A percentile compares a stretch with the other conserved stretches of the same genome.
These are phyloP conservation scores for Onygenales sp. DNA, from an alignment of 2,329 filamentous ascomycete genomes.

Conservation along the genomic window DNA sequence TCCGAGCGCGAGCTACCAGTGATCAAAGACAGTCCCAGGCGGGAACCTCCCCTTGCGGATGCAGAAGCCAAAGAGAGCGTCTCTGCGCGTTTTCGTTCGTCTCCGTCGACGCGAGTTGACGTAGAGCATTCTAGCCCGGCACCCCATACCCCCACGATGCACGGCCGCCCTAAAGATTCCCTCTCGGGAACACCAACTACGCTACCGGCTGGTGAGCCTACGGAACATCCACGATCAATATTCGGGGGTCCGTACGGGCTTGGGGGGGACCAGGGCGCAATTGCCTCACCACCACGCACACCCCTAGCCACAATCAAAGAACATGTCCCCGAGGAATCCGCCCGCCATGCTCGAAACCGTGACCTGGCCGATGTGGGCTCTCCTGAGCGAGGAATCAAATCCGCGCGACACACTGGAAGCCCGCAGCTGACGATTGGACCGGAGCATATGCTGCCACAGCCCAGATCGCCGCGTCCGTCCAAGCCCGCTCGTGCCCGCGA, in stretches of 20 bases:
- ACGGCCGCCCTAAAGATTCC: background rate
- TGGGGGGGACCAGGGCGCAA: slow-evolving; percentile 12
- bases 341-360: slow-evolving; percentile 33
- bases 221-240: slow-evolving; percentile 22
- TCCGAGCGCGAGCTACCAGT: background rate
- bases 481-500: background rate
- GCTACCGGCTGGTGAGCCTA: background rate
- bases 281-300: slow-evolving; percentile 27
- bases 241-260: slow-evolving; percentile 24
- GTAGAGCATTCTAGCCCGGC: slow-evolving; percentile 10
- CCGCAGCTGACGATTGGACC: slow-evolving; percentile 32
- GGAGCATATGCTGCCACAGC: slow-evolving; percentile 26
- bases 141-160: background rate
- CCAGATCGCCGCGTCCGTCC: slow-evolving; percentile 11
- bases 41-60: slow-evolving; percentile 28
- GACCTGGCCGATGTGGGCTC: slow-evolving; percentile 32
- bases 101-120: slow-evolving; percentile 25
- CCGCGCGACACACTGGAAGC: slow-evolving; percentile 19
- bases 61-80: slow-evolving; percentile 35
- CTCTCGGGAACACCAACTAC: background rate
- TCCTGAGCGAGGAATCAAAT: slow-evolving; percentile 34
- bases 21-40: background rate
- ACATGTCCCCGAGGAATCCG: slow-evolving; percentile 34
- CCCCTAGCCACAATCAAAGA: slow-evolving; percentile 46
- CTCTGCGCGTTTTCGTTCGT: slow-evolving; percentile 38